Percentiles rank a stretch among this genome's conserved stretches.
These are phyloP conservation scores for Magnusiomyces tetraspermus DNA, from an alignment of 1,139 yeast genomes.

Conservation along the genomic window DNA sequence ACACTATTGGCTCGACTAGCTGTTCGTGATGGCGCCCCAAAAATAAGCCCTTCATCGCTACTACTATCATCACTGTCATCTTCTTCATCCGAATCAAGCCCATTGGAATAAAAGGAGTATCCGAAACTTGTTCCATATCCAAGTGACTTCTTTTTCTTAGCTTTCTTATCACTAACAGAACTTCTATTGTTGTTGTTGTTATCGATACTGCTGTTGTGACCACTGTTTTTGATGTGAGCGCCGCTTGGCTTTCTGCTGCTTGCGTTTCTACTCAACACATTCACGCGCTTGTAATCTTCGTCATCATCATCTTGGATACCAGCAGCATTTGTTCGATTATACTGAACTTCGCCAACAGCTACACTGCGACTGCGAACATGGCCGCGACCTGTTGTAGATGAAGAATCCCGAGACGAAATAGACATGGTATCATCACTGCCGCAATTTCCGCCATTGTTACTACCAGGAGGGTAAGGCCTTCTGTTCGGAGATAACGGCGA, in stretches of 20 bases:
- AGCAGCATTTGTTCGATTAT: background rate
- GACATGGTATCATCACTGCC: too few species aligned
- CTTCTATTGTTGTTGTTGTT: too few species aligned
- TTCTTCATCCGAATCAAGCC: background rate
- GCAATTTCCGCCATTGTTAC: too few species aligned
- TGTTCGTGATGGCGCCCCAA: background rate
- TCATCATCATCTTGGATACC: background rate
- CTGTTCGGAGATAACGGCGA: background rate
- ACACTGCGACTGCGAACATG: slow-evolving; percentile 1
- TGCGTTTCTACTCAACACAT: background rate
- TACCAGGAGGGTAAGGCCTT: too few species aligned
- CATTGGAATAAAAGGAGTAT: background rate
- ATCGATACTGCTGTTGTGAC: background rate
- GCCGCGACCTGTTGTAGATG: background rate
- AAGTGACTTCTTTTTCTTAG: background rate
- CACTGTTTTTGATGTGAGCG: too few species aligned
- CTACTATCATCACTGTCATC: background rate
- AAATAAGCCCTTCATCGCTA: background rate
- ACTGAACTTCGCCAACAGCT: slow-evolving; percentile 4
- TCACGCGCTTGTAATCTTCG: background rate
- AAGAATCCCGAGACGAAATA: too few species aligned
- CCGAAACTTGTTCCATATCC: background rate
- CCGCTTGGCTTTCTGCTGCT: too few species aligned
- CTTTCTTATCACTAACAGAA: too few species aligned
- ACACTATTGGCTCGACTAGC: background rate